These are phyloP conservation scores for Sporothrix euskadiensis DNA, from an alignment of 2,329 filamentous ascomycete species.

Conservation along the genomic window DNA sequence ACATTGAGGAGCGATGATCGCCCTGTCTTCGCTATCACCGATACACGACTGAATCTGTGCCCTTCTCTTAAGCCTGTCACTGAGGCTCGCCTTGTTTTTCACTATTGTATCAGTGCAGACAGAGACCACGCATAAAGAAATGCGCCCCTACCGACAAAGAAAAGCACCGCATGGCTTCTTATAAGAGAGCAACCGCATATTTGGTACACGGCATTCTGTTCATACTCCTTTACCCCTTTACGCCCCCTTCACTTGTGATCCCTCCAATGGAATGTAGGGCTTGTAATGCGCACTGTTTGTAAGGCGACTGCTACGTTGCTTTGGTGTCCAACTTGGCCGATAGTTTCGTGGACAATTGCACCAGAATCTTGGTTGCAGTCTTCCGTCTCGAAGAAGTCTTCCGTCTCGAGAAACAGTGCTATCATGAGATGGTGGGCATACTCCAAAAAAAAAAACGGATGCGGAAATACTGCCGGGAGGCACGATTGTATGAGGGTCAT, in stretches of 20 bases:
- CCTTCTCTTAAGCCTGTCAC: not conserved
- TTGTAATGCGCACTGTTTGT: not conserved
- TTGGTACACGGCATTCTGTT: not conserved
- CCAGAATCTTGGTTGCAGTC: not conserved
- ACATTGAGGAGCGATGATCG: not conserved
- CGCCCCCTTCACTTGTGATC: not conserved
- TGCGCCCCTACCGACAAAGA: not conserved
- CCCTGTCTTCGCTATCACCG: not conserved
- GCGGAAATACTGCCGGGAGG: conserved; percentile 11
- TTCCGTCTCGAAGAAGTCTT: not conserved
- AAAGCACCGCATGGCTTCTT: not conserved
- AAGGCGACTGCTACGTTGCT: conserved; percentile 17
- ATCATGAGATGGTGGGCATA: not conserved
- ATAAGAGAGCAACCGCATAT: not conserved
- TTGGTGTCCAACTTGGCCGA: not conserved
- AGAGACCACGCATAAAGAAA: not conserved
- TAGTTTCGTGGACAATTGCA: not conserved
- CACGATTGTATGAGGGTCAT: not conserved
- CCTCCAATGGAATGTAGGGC: too few species aligned
- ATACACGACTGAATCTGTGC: not conserved
- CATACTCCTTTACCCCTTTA: not conserved
- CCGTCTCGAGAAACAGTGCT: too few species aligned
- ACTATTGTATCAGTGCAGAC: not conserved
- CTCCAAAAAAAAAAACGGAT: not conserved
- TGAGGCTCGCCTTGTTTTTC: not conserved